A percentile compares a stretch with the other conserved stretches of the same genome.
Conservation (phyloP, 2,329 filamentous ascomycete species). For the Monilinia fructicola region DNA sequence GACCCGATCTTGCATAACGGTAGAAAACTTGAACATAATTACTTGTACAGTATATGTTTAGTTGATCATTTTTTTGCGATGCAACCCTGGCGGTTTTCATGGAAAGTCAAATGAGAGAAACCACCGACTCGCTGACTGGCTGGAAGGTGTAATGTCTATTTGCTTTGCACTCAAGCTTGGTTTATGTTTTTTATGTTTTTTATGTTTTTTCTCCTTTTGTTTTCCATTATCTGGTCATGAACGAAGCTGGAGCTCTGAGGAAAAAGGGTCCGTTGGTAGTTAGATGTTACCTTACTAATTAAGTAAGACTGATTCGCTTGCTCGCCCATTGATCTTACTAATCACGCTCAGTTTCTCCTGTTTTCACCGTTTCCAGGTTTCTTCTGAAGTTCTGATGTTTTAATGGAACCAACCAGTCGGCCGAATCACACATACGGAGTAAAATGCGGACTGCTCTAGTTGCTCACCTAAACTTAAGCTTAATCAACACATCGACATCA, state of each 20-base stretch:
- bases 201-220: no score
- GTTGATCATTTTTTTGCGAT: neutral
- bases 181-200: neutral
- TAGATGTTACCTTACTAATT: no score
- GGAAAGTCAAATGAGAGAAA: neutral
- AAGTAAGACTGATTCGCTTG: no score
- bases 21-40: no score
- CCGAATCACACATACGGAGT: no score
- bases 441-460: no score
- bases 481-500: neutral
- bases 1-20: no score
- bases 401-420: no score
- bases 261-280: neutral
- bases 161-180: neutral
- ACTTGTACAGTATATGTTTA: no score
- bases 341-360: neutral
- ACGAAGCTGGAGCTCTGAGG: neutral
- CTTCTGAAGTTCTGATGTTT: no score
- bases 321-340: neutral
- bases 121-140: no score
- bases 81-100: neutral
- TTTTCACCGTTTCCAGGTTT: no score
- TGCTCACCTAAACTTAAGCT: slow-evolving; percentile 2
- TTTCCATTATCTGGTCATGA: neutral
- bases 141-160: neutral